Evolutionary conservation across 306 rosid genomes (phyloP).

Genomic region (Lablab purpureus): DNA sequence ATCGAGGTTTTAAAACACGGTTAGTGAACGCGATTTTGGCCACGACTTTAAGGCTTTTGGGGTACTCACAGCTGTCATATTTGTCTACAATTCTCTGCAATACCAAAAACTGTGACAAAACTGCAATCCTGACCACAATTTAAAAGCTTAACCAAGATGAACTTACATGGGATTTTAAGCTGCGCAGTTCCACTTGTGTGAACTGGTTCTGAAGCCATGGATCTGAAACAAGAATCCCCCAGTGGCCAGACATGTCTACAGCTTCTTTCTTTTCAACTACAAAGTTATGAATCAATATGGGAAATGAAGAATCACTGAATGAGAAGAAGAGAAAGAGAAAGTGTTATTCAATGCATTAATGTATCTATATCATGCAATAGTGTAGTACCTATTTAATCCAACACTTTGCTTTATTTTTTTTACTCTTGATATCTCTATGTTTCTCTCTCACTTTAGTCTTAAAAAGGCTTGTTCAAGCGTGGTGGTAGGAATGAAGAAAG

Average conservation of each 20-base stretch:
- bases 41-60: neutral
- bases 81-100: neutral
- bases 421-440: neutral
- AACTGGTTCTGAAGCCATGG: slow-evolving; percentile 97
- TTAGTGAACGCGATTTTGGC: neutral
- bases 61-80: neutral
- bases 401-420: slow-evolving; percentile 27
- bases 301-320: slow-evolving; percentile 21
- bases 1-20: neutral
- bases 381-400: slow-evolving; percentile 19
- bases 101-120: neutral
- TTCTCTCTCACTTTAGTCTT: slow-evolving; percentile 19
- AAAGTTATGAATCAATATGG: slow-evolving; percentile 1
- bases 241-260: slow-evolving; percentile 71
- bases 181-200: slow-evolving; percentile 96
- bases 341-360: neutral
- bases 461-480: slow-evolving; percentile 39
- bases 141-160: neutral
- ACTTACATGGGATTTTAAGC: slow-evolving; percentile 83
- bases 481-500: slow-evolving; percentile 38
- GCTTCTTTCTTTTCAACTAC: slow-evolving; percentile 32
- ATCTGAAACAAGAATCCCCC: slow-evolving; percentile 98
- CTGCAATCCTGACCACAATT: neutral
- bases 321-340: slow-evolving; percentile 19
- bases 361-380: slow-evolving; percentile 1